Conservation (phyloP, 2,329 filamentous ascomycete genomes). For the Epichloe glyceriae region DNA sequence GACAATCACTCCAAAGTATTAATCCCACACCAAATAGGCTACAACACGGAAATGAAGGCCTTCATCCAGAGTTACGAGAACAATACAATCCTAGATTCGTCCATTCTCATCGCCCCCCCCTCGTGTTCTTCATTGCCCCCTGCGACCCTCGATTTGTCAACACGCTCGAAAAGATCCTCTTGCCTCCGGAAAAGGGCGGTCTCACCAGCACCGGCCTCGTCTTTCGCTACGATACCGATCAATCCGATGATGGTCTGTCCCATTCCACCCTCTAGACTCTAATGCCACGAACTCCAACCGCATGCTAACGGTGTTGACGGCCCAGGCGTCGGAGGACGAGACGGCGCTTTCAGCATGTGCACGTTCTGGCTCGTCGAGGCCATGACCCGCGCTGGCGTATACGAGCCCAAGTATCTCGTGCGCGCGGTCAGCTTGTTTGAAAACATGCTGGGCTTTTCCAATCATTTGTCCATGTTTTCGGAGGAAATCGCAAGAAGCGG, state of each 20-base stretch:
- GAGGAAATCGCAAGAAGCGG: constrained; percentile 65
- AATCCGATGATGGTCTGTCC: constrained; percentile 51
- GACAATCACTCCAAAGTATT: not conserved
- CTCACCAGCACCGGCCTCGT: constrained; percentile 64
- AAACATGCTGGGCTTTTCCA: constrained; percentile 64
- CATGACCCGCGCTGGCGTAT: constrained; percentile 53
- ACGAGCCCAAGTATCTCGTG: constrained; percentile 50
- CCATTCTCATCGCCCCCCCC: constrained; percentile 61
- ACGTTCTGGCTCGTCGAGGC: constrained; percentile 76
- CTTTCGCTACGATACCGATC: constrained; percentile 58
- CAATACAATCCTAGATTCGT: constrained; percentile 56
- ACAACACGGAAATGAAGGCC: constrained; percentile 54
- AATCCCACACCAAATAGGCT: constrained; percentile 19
- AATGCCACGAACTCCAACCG: too few species aligned
- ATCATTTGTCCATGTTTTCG: constrained; percentile 66
- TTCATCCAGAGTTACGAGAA: constrained; percentile 70
- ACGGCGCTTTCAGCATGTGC: constrained; percentile 71
- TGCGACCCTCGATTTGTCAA: constrained; percentile 64
- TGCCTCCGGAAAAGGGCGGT: constrained; percentile 61
- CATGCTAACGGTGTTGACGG: not conserved
- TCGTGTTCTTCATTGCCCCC: constrained; percentile 69
- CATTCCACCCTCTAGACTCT: too few species aligned
- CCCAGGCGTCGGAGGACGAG: constrained; percentile 56
- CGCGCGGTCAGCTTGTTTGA: constrained; percentile 59
- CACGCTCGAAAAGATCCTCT: constrained; percentile 59